A percentile compares a stretch with the other conserved stretches of the same genome.
Evolutionary conservation across 2,329 filamentous ascomycete species (phyloP).

Genomic region (Exserohilum rostratum): DNA sequence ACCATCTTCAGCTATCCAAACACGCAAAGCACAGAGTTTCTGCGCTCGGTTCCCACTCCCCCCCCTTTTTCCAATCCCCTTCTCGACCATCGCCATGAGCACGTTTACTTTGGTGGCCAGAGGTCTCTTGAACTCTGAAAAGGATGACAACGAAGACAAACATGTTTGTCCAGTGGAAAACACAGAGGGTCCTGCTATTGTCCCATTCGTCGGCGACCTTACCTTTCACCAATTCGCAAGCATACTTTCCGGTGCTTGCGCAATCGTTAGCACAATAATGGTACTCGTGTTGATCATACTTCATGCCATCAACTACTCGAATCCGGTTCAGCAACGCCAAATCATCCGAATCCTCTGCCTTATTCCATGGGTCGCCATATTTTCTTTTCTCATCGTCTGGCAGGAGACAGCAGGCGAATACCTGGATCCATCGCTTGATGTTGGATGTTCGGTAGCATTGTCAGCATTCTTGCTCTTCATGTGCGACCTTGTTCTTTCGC

Average conservation of each 20-base stretch:
- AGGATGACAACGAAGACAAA: neutral
- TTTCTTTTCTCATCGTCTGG: slow-evolving; percentile 33
- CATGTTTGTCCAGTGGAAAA: slow-evolving; percentile 22
- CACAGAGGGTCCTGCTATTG: slow-evolving; percentile 20
- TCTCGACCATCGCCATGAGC: slow-evolving; percentile 1
- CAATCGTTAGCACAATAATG: slow-evolving; percentile 24
- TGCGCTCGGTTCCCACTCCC: too few species aligned
- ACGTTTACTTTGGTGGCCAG: neutral
- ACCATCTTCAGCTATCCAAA: neutral
- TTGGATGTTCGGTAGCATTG: slow-evolving; percentile 39
- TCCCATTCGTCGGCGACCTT: slow-evolving; percentile 28
- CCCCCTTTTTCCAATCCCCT: too few species aligned
- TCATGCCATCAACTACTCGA: slow-evolving; percentile 37
- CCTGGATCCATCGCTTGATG: slow-evolving; percentile 27
- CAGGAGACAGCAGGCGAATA: slow-evolving; percentile 27
- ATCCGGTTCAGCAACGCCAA: slow-evolving; percentile 39
- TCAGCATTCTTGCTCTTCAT: slow-evolving; percentile 39
- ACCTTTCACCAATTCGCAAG: slow-evolving; percentile 35
- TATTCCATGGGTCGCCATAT: slow-evolving; percentile 35
- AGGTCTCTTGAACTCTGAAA: neutral
- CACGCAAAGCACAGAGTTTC: too few species aligned
- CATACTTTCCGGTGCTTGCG: slow-evolving; percentile 29
- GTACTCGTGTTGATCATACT: slow-evolving; percentile 19
- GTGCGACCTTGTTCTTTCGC: slow-evolving; percentile 38
- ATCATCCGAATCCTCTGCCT: slow-evolving; percentile 35